Conservation (phyloP, 495 filamentous ascomycete species). For the Filosporella fistucella region DNA sequence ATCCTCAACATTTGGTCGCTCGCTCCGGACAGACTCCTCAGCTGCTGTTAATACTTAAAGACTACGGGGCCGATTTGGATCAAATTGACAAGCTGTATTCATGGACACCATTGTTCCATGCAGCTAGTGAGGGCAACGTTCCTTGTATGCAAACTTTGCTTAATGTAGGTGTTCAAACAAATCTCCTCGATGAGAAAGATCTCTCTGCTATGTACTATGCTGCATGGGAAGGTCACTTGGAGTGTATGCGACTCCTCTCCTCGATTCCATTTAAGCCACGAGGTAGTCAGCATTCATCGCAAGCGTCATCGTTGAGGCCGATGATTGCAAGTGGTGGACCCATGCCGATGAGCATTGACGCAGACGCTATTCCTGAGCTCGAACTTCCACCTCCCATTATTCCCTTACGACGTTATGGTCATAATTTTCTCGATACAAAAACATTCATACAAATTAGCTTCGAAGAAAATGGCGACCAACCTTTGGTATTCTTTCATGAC, state of each 20-base stretch:
- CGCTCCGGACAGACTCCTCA: slow-evolving; percentile 78
- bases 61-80: slow-evolving; percentile 87
- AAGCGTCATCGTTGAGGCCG: slow-evolving; percentile 21
- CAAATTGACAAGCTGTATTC: slow-evolving; percentile 93
- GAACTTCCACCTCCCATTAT: slow-evolving; percentile 94
- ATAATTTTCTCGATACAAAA: slow-evolving; percentile 97
- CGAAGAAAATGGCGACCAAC: slow-evolving; percentile 61
- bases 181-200: slow-evolving; percentile 84
- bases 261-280: slow-evolving; percentile 34
- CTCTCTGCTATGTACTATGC: slow-evolving; percentile 97
- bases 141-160: slow-evolving; percentile 77
- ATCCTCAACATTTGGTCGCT: slow-evolving; percentile 95
- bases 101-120: slow-evolving; percentile 95
- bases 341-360: slow-evolving; percentile 64
- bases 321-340: slow-evolving; percentile 45
- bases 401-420: slow-evolving; percentile 86
- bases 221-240: slow-evolving; percentile 93
- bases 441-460: slow-evolving; percentile 90
- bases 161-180: slow-evolving; percentile 65
- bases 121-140: slow-evolving; percentile 93
- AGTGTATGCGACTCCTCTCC: slow-evolving; percentile 87
- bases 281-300: slow-evolving; percentile 24
- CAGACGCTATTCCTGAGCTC: slow-evolving; percentile 86
- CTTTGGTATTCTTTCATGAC: slow-evolving; percentile 88
- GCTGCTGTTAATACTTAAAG: slow-evolving; percentile 71